Evolutionary conservation across 2,329 filamentous ascomycete genomes (phyloP).

Genomic region (Colletotrichum trifolii): DNA sequence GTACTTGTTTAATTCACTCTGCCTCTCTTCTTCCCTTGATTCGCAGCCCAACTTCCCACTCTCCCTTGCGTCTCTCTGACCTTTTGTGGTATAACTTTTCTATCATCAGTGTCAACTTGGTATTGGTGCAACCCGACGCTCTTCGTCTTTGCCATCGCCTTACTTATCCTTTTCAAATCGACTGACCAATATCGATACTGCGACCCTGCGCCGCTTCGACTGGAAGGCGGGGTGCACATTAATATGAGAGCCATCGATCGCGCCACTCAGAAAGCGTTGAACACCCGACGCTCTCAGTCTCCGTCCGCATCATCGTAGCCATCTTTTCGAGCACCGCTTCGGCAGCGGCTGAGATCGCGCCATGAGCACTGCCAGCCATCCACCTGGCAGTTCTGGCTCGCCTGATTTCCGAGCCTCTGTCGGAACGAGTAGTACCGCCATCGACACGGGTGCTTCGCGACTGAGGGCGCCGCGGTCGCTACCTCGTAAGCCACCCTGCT

Average conservation of each 20-base stretch:
- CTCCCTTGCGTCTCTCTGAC: background rate
- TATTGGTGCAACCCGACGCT: no score
- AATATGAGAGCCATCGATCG: slow-evolving; percentile 34
- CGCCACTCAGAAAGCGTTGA: slow-evolving; percentile 31
- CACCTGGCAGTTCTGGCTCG: slow-evolving; percentile 37
- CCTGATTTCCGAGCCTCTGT: slow-evolving; percentile 35
- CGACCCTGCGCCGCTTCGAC: slow-evolving; percentile 9
- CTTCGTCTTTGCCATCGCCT: background rate
- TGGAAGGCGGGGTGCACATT: slow-evolving; percentile 29
- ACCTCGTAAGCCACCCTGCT: slow-evolving; percentile 42
- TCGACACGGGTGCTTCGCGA: slow-evolving; percentile 33
- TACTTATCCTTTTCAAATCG: background rate
- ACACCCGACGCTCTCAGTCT: slow-evolving; percentile 25
- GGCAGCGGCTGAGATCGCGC: slow-evolving; percentile 27
- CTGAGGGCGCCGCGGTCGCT: slow-evolving; percentile 40
- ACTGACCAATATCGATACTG: slow-evolving; percentile 24
- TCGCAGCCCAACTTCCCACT: background rate
- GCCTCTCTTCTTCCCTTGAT: slow-evolving; percentile 9
- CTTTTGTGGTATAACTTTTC: background rate
- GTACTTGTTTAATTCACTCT: background rate
- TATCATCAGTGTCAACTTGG: background rate
- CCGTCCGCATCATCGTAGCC: slow-evolving; percentile 20
- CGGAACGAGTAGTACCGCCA: slow-evolving; percentile 36
- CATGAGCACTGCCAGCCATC: slow-evolving; percentile 35
- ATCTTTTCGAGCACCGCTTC: slow-evolving; percentile 3